A percentile compares a stretch with the other conserved stretches of the same genome.
These are phyloP conservation scores for Parastagonospora nodorum DNA, from an alignment of 2,329 filamentous ascomycete species.

Conservation along the genomic window DNA sequence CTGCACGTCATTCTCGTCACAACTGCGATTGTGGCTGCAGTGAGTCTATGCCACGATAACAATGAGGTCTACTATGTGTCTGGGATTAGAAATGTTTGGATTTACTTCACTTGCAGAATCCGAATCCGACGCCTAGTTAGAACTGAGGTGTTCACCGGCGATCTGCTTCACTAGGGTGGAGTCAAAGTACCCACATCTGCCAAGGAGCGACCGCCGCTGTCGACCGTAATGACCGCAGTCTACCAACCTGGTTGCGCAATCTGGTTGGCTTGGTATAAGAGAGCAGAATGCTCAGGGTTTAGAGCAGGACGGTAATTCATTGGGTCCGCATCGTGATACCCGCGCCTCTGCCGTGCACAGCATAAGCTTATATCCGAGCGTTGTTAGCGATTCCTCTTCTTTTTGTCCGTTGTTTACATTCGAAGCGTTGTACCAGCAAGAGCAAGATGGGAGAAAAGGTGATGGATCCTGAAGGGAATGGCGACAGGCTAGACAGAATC, in stretches of 20 bases:
- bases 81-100: no score
- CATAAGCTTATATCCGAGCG: neutral
- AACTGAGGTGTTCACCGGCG: neutral
- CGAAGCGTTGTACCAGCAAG: neutral
- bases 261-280: neutral
- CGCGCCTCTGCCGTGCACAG: neutral
- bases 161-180: neutral
- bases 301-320: neutral
- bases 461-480: neutral
- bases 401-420: neutral
- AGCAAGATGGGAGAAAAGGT: neutral
- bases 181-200: neutral
- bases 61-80: no score
- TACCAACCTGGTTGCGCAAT: neutral
- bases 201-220: neutral
- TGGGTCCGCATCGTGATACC: neutral
- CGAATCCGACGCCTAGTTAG: no score
- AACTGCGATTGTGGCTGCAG: neutral
- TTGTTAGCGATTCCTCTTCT: neutral
- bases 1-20: neutral
- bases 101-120: no score
- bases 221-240: neutral
- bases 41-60: no score
- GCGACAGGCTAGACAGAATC: conserved; percentile 11
- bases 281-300: neutral